Evolutionary conservation across 176 grass and related monocot species (phyloP).

Genomic region (Oropetium thomaeum): DNA sequence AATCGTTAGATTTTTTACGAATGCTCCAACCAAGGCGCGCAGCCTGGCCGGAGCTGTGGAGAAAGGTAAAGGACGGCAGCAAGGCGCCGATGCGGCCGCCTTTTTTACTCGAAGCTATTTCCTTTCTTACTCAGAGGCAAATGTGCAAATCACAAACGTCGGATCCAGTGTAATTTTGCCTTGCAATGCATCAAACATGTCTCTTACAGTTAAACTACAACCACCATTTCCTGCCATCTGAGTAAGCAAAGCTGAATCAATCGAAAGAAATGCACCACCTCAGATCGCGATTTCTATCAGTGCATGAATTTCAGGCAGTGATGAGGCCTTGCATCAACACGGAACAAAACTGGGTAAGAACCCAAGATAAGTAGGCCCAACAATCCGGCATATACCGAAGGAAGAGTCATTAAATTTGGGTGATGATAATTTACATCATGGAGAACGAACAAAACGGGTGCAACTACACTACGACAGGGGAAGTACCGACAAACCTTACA

Average conservation of each 20-base stretch:
- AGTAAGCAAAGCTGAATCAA: background rate
- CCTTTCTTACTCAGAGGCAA: background rate
- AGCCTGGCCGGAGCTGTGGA: constrained; percentile 34
- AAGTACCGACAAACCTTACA: constrained; percentile 28
- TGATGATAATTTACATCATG: constrained; percentile 44
- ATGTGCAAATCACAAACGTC: background rate
- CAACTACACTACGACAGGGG: constrained; percentile 35
- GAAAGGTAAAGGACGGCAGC: constrained; percentile 21
- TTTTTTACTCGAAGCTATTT: background rate
- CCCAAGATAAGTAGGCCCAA: background rate
- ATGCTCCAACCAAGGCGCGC: no score
- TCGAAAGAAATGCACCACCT: background rate
- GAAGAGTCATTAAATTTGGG: background rate
- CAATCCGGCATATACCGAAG: background rate
- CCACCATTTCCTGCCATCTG: background rate
- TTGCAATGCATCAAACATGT: background rate
- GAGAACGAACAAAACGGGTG: constrained; percentile 39
- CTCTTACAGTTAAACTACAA: no score
- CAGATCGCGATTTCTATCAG: background rate
- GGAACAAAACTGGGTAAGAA: background rate
- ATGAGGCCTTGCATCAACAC: background rate
- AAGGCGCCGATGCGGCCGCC: background rate
- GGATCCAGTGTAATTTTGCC: background rate
- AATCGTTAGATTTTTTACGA: no score
- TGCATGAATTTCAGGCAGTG: background rate